Base-by-base conservation (phyloP, 1,284 basidiomycete genomes). In the Trichosporon ovoides region DNA sequence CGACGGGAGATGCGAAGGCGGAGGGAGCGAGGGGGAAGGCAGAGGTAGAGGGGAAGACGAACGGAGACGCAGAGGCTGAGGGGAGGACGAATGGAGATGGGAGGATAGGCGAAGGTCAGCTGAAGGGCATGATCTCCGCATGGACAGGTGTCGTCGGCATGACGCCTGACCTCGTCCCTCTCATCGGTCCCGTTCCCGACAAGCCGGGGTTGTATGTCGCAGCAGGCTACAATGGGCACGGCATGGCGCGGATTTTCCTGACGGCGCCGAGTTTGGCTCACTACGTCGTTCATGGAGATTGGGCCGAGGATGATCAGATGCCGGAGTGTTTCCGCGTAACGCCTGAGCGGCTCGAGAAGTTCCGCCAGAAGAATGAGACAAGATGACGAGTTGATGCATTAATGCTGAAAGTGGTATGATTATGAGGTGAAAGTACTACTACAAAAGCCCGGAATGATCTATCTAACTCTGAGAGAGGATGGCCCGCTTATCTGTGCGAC, bases 181-280 rank as follows among this genome's bases (percentile, higher is more conserved):
- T 74, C 20, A 58, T 76, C 19, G 74, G 74, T 0, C 55, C 60
- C 1, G 55, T 74, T 22, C 72, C 70, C 3, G 66, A 60, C 9
- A 66, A 66, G 56, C 33, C 52, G 10, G 70, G 72, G n/a, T 70
- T 73, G 53, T 75, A 58, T 38, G 57, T 70, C 31, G 67, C 65
- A 0, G 71, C 67, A 0, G 72, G 73, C 1, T 73, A 68, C 59
- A 72, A 73, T 28, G 73, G 73, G 2, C 72, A 75, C 53, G 72
- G 68, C 5, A 69, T 74, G 73, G 73, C 74, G n/a, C 61, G 73
- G 13, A 76, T 75, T 54, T 72, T 74, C 61, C 62, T 70, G 31
- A 70, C 69, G 35, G 74, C 71, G 3, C 74, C 74, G 2, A 61
- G 64, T n/a, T 61, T 75, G 3, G 73, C 72, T 10, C 20, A 28